phyloP scores from a whole-genome alignment of 352 stramenopile species.

The Phytopythium helicoides region DNA sequence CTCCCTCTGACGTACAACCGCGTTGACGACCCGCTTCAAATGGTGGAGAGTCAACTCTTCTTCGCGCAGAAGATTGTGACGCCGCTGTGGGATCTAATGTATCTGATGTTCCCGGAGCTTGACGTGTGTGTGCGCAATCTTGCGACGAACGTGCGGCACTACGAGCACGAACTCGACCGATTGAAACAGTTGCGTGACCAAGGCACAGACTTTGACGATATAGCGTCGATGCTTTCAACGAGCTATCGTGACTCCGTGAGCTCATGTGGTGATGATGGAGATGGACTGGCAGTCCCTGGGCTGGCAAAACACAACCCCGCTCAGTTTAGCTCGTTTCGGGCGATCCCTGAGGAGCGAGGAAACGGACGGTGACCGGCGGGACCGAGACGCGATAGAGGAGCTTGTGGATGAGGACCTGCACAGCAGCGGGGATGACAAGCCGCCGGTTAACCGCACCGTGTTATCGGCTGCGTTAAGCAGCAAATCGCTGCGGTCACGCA shows the following conservation, averaged over 20 bases:
- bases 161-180: slow-evolving; percentile 72
- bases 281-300: slow-evolving; percentile 58
- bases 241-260: slow-evolving; percentile 28
- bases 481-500: slow-evolving; percentile 1
- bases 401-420: slow-evolving; percentile 1
- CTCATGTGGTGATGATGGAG: slow-evolving; percentile 57
- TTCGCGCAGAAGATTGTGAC: slow-evolving; percentile 84
- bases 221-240: background rate
- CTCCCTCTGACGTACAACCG: slow-evolving; percentile 81
- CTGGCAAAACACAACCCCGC: slow-evolving; percentile 69
- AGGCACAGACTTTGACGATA: slow-evolving; percentile 15
- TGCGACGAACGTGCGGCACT: slow-evolving; percentile 73
- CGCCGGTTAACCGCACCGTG: background rate
- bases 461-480: background rate
- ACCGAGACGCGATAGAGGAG: background rate
- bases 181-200: slow-evolving; percentile 45
- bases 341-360: slow-evolving; percentile 42
- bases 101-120: slow-evolving; percentile 73
- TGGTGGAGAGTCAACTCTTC: slow-evolving; percentile 86
- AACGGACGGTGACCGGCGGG: background rate
- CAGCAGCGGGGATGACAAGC: background rate
- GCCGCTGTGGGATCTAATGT: slow-evolving; percentile 74
- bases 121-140: slow-evolving; percentile 67
- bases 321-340: slow-evolving; percentile 85
- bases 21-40: slow-evolving; percentile 77